phyloP scores from a whole-genome alignment of 306 rosid genomes.

The cucumber (Cucumis sativus) region DNA sequence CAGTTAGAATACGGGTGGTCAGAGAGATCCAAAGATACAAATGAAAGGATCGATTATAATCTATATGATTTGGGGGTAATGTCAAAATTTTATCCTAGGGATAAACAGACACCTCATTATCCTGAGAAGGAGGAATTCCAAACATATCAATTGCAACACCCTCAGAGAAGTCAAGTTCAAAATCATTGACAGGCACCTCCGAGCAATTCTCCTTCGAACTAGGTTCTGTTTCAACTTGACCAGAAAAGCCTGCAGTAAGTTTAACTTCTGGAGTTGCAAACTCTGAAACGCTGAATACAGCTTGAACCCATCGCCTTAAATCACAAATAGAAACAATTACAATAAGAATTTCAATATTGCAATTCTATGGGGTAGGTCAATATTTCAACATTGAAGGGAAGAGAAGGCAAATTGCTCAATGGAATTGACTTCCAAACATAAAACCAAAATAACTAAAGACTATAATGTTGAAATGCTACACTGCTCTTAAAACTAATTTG shows the following conservation, averaged over 20 bases:
- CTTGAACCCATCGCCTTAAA: constrained; percentile 89
- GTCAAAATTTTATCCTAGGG: not conserved
- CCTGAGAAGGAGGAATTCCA: constrained; percentile 44
- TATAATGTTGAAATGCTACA: not conserved
- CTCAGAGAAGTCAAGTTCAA: constrained; percentile 62
- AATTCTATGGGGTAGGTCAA: not conserved
- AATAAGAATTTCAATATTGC: not conserved
- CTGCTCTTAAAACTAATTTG: not conserved
- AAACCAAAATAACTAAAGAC: not conserved
- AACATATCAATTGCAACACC: constrained; percentile 75
- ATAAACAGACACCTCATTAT: constrained; percentile 43
- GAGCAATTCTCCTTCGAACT: constrained; percentile 16
- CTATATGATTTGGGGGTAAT: not conserved
- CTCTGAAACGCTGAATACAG: constrained; percentile 50
- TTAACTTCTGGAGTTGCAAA: constrained; percentile 23
- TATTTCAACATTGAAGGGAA: not conserved
- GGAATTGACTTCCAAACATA: not conserved
- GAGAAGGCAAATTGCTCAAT: not conserved
- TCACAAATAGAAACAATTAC: constrained; percentile 12
- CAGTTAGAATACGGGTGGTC: not conserved
- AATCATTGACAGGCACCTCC: constrained; percentile 18
- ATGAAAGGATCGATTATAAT: not conserved
- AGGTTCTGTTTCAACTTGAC: constrained; percentile 9
- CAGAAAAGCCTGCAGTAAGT: constrained; percentile 12
- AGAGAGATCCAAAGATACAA: not conserved